Percentiles rank a stretch among this genome's conserved stretches.
phyloP scores from a whole-genome alignment of 2,329 filamentous ascomycete genomes.

The Diaporthe ampelina region DNA sequence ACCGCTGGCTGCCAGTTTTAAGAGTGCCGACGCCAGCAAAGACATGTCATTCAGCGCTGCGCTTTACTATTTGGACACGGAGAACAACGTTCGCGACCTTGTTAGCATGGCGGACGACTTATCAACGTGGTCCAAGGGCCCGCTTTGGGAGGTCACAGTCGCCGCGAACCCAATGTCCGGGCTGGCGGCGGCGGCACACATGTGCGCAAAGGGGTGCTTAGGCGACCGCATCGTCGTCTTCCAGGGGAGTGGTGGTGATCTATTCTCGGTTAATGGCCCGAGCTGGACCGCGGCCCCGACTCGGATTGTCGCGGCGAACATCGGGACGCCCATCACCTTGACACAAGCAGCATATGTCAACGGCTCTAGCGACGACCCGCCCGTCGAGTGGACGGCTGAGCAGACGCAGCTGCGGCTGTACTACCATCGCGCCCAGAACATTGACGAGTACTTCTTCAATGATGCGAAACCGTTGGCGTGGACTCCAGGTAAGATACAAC shows the following conservation, averaged over 20 bases:
- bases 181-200: neutral
- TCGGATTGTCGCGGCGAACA: neutral
- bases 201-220: neutral
- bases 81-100: neutral
- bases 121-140: neutral
- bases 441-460: constrained; percentile 15
- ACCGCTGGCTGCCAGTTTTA: neutral
- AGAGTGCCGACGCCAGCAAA: neutral
- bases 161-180: neutral
- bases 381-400: neutral
- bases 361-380: neutral
- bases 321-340: neutral
- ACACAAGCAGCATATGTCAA: neutral
- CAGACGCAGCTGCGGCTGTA: neutral
- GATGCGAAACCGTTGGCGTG: neutral
- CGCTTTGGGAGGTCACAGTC: neutral
- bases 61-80: neutral
- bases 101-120: neutral
- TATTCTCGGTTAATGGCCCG: neutral
- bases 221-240: constrained; percentile 5
- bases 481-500: neutral
- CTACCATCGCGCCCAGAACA: neutral
- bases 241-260: neutral
- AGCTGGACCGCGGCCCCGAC: neutral
- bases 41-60: neutral